Conservation (phyloP, 2,329 filamentous ascomycete genomes). For the Zalaria obscura region DNA sequence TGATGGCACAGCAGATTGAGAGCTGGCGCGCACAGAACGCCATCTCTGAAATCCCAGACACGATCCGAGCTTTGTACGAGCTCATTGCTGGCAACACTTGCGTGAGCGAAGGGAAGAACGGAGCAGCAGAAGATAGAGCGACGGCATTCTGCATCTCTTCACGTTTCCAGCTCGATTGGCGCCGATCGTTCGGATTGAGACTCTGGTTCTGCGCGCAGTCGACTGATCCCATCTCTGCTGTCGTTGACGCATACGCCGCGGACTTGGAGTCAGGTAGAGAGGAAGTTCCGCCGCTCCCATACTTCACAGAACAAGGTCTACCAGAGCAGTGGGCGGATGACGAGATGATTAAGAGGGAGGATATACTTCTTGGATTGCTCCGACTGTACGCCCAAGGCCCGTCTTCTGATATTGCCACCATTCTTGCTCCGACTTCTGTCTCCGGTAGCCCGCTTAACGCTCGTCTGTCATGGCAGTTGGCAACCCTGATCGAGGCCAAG, state of each 20-base stretch:
- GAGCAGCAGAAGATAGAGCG: conserved; percentile 64
- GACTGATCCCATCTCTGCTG: conserved; percentile 54
- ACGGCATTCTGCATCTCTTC: conserved; percentile 70
- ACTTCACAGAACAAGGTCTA: conserved; percentile 49
- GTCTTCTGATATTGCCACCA: conserved; percentile 28
- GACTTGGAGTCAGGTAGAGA: conserved; percentile 62
- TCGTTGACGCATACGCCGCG: conserved; percentile 57
- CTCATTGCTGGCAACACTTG: conserved; percentile 80
- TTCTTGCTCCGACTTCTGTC: conserved; percentile 63
- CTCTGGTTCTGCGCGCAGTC: conserved; percentile 72
- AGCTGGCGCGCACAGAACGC: conserved; percentile 75
- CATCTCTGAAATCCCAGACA: conserved; percentile 73
- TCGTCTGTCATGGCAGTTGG: conserved; percentile 73
- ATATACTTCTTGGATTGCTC: conserved; percentile 76
- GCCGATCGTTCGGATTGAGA: conserved; percentile 79
- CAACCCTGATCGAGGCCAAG: conserved; percentile 36
- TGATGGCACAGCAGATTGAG: conserved; percentile 67
- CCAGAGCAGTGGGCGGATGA: conserved; percentile 47
- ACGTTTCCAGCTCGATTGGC: conserved; percentile 80
- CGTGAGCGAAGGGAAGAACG: conserved; percentile 61
- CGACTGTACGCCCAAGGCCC: conserved; percentile 60
- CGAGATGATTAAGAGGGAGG: conserved; percentile 47
- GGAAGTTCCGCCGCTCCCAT: conserved; percentile 52
- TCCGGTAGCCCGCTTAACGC: conserved; percentile 62
- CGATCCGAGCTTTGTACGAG: conserved; percentile 78